Conservation (phyloP, 106 monocot species). For the Dendrobium nobile region DNA sequence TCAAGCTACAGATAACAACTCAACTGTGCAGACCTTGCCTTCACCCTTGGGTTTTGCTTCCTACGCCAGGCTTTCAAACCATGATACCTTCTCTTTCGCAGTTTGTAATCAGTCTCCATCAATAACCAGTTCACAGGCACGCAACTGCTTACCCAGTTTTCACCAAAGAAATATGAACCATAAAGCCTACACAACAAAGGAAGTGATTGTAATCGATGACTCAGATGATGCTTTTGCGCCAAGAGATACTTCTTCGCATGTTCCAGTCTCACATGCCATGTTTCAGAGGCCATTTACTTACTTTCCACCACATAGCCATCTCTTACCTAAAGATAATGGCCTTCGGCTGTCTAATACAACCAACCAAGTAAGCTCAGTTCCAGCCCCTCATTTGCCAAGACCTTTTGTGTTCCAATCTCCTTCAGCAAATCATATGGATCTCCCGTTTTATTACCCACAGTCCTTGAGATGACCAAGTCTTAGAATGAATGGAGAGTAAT, state of each 20-base stretch:
- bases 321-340: conserved; percentile 5
- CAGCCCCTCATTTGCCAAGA: conserved; percentile 1
- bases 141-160: neutral
- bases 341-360: neutral
- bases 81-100: neutral
- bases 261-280: neutral
- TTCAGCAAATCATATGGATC: neutral
- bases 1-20: neutral
- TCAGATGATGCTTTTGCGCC: neutral
- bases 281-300: conserved; percentile 18
- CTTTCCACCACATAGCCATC: conserved; percentile 10
- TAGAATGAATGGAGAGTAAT: neutral
- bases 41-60: conserved; percentile 4
- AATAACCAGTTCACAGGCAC: neutral
- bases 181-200: neutral
- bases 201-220: conserved; percentile 38
- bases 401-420: conserved; percentile 12
- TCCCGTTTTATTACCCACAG: conserved; percentile 13
- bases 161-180: neutral
- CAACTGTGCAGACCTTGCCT: neutral
- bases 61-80: neutral
- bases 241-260: neutral
- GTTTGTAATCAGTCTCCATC: neutral
- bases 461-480: conserved; percentile 5
- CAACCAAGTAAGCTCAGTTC: neutral